phyloP scores from a whole-genome alignment of 441 rosid species.

The Eutrema salsugineum region DNA sequence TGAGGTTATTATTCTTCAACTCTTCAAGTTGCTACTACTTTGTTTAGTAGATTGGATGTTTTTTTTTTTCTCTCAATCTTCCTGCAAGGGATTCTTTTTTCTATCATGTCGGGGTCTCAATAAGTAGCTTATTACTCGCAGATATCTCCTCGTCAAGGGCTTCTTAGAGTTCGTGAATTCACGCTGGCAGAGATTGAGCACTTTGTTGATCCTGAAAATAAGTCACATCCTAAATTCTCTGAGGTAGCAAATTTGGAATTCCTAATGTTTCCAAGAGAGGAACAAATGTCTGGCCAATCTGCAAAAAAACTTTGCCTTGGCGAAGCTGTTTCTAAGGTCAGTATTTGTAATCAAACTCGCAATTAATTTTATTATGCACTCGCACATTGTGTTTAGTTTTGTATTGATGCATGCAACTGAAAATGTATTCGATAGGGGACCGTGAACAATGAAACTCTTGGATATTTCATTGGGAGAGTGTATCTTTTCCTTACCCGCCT shows the following conservation, averaged over 20 bases:
- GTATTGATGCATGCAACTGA: slow-evolving; percentile 3
- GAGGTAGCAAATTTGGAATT: slow-evolving; percentile 42
- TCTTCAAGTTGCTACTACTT: no score
- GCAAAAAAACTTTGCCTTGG: slow-evolving; percentile 38
- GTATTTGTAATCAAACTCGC: background rate
- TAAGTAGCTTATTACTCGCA: slow-evolving; percentile 13
- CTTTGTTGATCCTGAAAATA: slow-evolving; percentile 60
- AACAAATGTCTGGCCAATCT: slow-evolving; percentile 49
- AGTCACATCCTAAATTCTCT: slow-evolving; percentile 47
- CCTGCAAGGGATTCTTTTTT: background rate
- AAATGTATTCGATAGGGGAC: slow-evolving; percentile 33
- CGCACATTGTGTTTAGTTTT: background rate
- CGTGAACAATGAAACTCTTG: slow-evolving; percentile 54
- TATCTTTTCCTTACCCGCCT: slow-evolving; percentile 50
- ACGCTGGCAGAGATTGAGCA: slow-evolving; percentile 58
- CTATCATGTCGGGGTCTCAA: background rate
- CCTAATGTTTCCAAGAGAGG: slow-evolving; percentile 54
- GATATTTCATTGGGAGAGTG: slow-evolving; percentile 60
- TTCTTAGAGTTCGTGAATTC: slow-evolving; percentile 55
- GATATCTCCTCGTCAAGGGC: slow-evolving; percentile 73
- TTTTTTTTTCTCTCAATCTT: no score
- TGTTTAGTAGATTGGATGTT: no score
- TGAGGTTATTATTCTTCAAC: no score
- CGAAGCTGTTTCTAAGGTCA: slow-evolving; percentile 48
- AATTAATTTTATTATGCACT: background rate